phyloP scores from a whole-genome alignment of 2,329 filamentous ascomycete genomes.

The Arthroderma uncinatum region DNA sequence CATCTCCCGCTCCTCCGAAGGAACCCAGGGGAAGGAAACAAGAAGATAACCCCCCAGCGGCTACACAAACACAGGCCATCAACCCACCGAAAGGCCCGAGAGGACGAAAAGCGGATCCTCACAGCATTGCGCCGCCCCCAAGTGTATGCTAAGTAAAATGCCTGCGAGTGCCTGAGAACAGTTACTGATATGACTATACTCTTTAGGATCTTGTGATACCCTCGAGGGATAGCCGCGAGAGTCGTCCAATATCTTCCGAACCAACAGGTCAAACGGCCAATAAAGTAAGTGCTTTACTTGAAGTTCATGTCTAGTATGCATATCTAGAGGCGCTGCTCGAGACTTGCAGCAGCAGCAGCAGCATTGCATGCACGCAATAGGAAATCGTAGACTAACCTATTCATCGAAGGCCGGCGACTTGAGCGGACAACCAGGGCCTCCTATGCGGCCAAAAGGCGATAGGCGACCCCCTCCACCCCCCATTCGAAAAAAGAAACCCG shows the following conservation, averaged over 20 bases:
- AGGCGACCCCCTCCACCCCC: constrained; percentile 18
- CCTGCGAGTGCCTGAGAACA: not conserved
- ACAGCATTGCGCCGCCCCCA: constrained; percentile 16
- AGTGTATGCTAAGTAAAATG: constrained; percentile 18
- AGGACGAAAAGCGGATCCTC: constrained; percentile 16
- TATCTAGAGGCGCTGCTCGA: not conserved
- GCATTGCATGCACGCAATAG: not conserved
- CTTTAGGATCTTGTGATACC: constrained; percentile 30
- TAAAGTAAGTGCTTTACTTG: not conserved
- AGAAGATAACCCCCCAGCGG: not conserved
- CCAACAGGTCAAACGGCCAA: not conserved
- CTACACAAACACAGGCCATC: constrained; percentile 10
- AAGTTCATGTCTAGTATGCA: not conserved
- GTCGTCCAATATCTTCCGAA: constrained; percentile 17
- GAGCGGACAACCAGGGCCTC: not conserved
- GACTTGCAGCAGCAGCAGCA: not conserved
- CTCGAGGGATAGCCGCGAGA: constrained; percentile 28
- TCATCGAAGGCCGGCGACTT: not conserved
- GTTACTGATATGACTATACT: constrained; percentile 8
- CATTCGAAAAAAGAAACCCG: constrained; percentile 31
- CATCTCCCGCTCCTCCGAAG: constrained; percentile 19
- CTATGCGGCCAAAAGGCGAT: not conserved
- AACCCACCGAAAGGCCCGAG: constrained; percentile 18
- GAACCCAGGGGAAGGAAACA: constrained; percentile 14
- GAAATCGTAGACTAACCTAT: not conserved